These are phyloP conservation scores for Sarocladiaceae sp. DNA, from an alignment of 2,329 filamentous ascomycete species.

Conservation along the genomic window DNA sequence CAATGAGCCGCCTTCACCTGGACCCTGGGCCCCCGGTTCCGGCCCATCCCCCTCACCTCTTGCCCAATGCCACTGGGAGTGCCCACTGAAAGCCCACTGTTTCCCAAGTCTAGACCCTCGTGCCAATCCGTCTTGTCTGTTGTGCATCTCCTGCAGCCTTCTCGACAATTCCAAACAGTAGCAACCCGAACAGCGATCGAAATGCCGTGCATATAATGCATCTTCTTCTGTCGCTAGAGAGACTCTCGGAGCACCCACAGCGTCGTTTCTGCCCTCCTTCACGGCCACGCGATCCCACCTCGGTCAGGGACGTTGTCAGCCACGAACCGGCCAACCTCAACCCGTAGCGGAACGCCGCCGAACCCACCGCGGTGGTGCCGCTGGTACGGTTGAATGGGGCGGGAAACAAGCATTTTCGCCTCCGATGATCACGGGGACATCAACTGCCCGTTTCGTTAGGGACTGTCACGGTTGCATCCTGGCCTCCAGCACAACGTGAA, in stretches of 20 bases:
- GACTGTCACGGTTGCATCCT: background rate
- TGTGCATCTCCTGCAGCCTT: background rate
- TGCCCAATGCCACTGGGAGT: background rate
- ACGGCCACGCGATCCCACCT: conserved; percentile 7
- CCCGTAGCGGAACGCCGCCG: background rate
- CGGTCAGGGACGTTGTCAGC: conserved; percentile 8
- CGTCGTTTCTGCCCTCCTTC: background rate
- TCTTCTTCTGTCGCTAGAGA: background rate
- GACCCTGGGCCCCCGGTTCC: conserved; percentile 9
- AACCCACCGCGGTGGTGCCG: conserved; percentile 6
- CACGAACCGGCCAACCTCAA: background rate
- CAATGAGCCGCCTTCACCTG: background rate
- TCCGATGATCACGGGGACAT: conserved; percentile 7
- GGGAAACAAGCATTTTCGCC: conserved; percentile 9
- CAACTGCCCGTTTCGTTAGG: background rate
- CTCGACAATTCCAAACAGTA: background rate
- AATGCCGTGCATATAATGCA: background rate
- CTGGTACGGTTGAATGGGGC: background rate
- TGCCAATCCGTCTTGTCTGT: background rate
- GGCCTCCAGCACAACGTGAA: background rate
- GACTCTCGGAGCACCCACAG: background rate
- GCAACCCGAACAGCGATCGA: background rate
- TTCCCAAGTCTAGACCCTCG: conserved; percentile 7
- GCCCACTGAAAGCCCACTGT: conserved; percentile 8
- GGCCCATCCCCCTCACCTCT: background rate